phyloP scores from a whole-genome alignment of 73 alveolate species.

The Paramecium bursaria region DNA sequence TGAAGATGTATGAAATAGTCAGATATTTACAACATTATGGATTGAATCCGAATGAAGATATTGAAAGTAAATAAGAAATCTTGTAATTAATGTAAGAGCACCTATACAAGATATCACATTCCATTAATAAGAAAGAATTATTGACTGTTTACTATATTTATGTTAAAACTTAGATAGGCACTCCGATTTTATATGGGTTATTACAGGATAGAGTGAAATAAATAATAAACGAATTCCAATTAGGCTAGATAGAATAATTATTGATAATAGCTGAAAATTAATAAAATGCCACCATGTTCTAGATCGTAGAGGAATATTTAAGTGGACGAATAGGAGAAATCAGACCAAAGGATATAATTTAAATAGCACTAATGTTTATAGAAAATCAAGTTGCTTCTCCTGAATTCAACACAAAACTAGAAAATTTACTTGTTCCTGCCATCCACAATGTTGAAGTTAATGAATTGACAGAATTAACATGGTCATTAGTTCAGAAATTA shows the following conservation, averaged over 20 bases:
- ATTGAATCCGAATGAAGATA: not conserved
- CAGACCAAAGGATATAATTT: conserved; percentile 35
- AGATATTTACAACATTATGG: conserved; percentile 25
- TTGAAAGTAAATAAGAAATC: conserved; percentile 32
- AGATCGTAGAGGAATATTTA: not conserved
- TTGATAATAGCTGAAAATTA: conserved; percentile 50
- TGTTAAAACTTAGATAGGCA: conserved; percentile 31
- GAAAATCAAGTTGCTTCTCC: conserved; percentile 12
- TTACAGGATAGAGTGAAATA: conserved; percentile 45
- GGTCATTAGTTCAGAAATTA: conserved; percentile 45
- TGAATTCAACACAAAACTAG: not conserved
- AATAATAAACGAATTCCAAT: conserved; percentile 31
- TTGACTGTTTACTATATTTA: conserved; percentile 22
- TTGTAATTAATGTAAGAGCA: not conserved
- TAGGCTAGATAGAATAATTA: conserved; percentile 26
- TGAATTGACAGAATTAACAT: conserved; percentile 24
- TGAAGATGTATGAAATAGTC: conserved; percentile 6
- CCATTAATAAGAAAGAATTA: conserved; percentile 20
- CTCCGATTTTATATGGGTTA: conserved; percentile 19
- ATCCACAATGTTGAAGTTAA: not conserved
- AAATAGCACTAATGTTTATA: conserved; percentile 40
- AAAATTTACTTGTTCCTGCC: conserved; percentile 11
- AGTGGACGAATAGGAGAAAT: not conserved
- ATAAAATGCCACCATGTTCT: not conserved
- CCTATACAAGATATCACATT: conserved; percentile 7